A percentile compares a stretch with the other conserved stretches of the same genome.
These are phyloP conservation scores for Populus euphratica DNA, from an alignment of 345 rosid species.

Conservation along the genomic window DNA sequence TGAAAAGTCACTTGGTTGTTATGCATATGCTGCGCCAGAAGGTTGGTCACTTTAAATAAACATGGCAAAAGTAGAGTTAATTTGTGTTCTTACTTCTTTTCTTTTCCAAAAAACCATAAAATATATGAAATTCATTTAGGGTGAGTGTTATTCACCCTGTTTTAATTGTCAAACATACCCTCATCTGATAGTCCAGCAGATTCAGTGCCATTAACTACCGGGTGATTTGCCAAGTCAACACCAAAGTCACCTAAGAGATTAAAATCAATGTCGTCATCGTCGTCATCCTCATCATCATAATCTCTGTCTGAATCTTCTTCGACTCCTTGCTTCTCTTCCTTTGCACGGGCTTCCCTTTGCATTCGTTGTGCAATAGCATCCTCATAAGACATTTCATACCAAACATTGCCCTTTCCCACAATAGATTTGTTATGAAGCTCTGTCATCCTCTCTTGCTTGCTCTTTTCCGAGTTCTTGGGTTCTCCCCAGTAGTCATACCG, in stretches of 20 bases:
- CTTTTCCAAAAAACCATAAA: no score
- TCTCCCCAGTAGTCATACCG: slow-evolving; percentile 95
- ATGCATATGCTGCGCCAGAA: no score
- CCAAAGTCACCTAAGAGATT: slow-evolving; percentile 57
- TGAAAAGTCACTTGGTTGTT: no score
- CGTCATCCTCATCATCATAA: not conserved
- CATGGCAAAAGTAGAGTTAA: no score
- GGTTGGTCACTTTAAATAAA: no score
- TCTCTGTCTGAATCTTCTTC: slow-evolving; percentile 33
- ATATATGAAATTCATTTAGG: no score
- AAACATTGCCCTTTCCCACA: slow-evolving; percentile 73
- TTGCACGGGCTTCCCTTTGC: slow-evolving; percentile 49
- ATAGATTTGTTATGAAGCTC: slow-evolving; percentile 78
- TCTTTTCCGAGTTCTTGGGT: slow-evolving; percentile 84
- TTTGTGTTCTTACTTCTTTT: no score
- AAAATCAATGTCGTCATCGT: slow-evolving; percentile 57
- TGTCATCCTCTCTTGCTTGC: slow-evolving; percentile 62
- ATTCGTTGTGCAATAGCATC: slow-evolving; percentile 59
- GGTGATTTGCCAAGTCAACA: slow-evolving; percentile 44
- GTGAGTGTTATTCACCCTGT: not conserved
- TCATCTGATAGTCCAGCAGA: slow-evolving; percentile 50
- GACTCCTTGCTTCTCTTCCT: slow-evolving; percentile 19
- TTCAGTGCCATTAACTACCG: slow-evolving; percentile 76
- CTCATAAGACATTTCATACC: slow-evolving; percentile 84
- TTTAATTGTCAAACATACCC: slow-evolving; percentile 40